Evolutionary conservation across 2,329 filamentous ascomycete genomes (phyloP).

Genomic region (Balansia obtecta): DNA sequence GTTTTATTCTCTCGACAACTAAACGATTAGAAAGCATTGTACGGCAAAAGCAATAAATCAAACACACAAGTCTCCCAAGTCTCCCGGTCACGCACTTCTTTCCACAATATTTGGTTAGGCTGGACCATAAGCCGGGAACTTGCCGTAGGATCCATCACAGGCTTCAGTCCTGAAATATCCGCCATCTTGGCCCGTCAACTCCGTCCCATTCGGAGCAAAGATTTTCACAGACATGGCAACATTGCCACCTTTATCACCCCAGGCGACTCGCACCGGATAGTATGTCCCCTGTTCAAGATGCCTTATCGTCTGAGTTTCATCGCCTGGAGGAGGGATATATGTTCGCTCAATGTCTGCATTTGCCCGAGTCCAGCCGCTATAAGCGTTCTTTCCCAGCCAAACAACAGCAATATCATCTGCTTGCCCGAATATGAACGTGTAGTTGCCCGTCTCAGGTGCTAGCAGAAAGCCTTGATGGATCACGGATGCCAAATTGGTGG

Average conservation of each 20-base stretch:
- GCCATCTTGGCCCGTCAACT: constrained; percentile 7
- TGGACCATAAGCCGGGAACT: constrained; percentile 7
- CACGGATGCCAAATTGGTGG: constrained; percentile 5
- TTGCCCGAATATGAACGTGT: constrained; percentile 8
- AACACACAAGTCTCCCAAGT: too few species aligned
- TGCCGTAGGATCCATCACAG: constrained; percentile 7
- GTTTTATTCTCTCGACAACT: too few species aligned
- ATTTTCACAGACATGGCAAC: constrained; percentile 8
- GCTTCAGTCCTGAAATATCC: constrained; percentile 9
- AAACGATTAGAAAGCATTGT: too few species aligned
- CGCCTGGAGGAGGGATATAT: constrained; percentile 9
- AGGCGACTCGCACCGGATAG: constrained; percentile 7
- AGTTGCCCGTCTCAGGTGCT: constrained; percentile 7
- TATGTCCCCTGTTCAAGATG: constrained; percentile 8
- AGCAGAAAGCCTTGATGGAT: constrained; percentile 8
- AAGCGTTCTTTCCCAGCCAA: constrained; percentile 7
- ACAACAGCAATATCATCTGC: constrained; percentile 8
- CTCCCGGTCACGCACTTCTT: too few species aligned
- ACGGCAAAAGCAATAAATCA: too few species aligned
- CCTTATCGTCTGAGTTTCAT: constrained; percentile 6
- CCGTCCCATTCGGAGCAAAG: constrained; percentile 6
- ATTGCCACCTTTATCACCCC: constrained; percentile 7
- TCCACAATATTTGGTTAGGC: neutral
- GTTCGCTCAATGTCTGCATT: constrained; percentile 8
- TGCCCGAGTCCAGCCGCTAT: constrained; percentile 7